Evolutionary conservation across 1,284 basidiomycete genomes (phyloP).

Genomic region (Gomphus bonarii): DNA sequence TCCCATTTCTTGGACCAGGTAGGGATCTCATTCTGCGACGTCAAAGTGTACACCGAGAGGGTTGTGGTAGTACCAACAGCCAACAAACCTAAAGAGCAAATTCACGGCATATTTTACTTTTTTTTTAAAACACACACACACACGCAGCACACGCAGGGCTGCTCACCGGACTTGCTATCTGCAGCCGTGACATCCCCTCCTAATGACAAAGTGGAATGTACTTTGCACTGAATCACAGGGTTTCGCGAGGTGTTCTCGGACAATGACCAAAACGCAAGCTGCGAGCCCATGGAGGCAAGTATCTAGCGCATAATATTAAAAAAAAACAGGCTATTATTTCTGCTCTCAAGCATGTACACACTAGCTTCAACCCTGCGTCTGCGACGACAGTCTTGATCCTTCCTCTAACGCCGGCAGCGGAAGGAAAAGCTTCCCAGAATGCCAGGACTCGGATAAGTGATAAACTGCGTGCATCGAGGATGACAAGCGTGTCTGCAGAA

Average conservation of each 20-base stretch:
- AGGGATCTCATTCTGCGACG: slow-evolving; percentile 68
- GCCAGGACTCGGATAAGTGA: slow-evolving; percentile 53
- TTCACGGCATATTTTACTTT: slow-evolving; percentile 9
- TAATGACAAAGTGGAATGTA: slow-evolving; percentile 68
- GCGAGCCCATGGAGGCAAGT: slow-evolving; percentile 53
- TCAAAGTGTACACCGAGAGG: slow-evolving; percentile 61
- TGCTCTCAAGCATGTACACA: slow-evolving; percentile 27
- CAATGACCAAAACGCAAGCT: slow-evolving; percentile 64
- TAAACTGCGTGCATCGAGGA: slow-evolving; percentile 56
- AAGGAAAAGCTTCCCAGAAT: slow-evolving; percentile 70
- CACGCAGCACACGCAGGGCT: neutral
- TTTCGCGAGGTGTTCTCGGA: slow-evolving; percentile 43
- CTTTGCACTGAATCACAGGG: slow-evolving; percentile 42
- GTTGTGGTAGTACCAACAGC: slow-evolving; percentile 49
- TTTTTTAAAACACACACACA: too few relatives aligned
- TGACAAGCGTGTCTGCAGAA: slow-evolving; percentile 54
- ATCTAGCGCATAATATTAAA: slow-evolving; percentile 35
- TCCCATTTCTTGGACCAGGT: slow-evolving; percentile 74
- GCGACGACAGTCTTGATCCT: slow-evolving; percentile 53
- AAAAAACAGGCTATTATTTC: neutral
- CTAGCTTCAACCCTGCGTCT: slow-evolving; percentile 68
- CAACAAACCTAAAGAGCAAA: slow-evolving; percentile 46
- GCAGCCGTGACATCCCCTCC: slow-evolving; percentile 48
- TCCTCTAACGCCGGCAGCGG: slow-evolving; percentile 31
- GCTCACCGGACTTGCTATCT: slow-evolving; percentile 58